Evolutionary conservation across 2,329 filamentous ascomycete species (phyloP), one percentile per base, ranked within the genome.

Genomic region (Calonectria pauciramosa): DNA sequence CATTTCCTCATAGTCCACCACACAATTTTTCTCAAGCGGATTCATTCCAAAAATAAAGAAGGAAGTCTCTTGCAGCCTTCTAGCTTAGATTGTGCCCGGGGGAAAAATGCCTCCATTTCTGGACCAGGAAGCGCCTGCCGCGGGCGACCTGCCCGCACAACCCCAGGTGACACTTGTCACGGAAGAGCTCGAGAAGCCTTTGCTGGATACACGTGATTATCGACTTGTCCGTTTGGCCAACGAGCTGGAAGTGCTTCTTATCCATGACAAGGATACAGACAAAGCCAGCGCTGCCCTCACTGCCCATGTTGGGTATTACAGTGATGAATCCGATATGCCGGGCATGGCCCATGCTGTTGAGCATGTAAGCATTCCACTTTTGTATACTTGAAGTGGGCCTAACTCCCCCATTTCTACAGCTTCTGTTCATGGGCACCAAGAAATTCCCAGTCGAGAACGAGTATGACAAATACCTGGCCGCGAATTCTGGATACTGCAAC

Each of bases 351-450:
- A 99, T 87, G 96, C 96, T 8, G 95, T 99, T 70, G 96, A 99
- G 88, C 96, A 98, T 90, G 91, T 92, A 87, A 84, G 86, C 26
- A 20, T 20, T 11, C 5, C 51, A 5, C 11, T 28, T 20, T 20
- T 1, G 10, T 32, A 20, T 4, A 16, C 30, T 54, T 54, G 1
- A 32, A 20, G 30, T 32, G 6, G 16, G 5, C 23, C 23, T 54
- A 20, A 54, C 4, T 54, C 5, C 8, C 20, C 16, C 7, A 54
- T 54, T 32, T 30, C 7, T 34, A 41, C 63, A 93, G 89, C 88
- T 98, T 77, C 88, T 99, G 28, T 99, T 99, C 88, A 99, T 99
- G 97, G 97, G 97, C 66, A 99, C 97, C 8, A 94, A 98, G 85
- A 99, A 99, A 91, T 99, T 97, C 82, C 97, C 97, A 0, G 91